Evolutionary conservation across 2,329 filamentous ascomycete species (phyloP).

Genomic region (Microsporum ferrugineum): DNA sequence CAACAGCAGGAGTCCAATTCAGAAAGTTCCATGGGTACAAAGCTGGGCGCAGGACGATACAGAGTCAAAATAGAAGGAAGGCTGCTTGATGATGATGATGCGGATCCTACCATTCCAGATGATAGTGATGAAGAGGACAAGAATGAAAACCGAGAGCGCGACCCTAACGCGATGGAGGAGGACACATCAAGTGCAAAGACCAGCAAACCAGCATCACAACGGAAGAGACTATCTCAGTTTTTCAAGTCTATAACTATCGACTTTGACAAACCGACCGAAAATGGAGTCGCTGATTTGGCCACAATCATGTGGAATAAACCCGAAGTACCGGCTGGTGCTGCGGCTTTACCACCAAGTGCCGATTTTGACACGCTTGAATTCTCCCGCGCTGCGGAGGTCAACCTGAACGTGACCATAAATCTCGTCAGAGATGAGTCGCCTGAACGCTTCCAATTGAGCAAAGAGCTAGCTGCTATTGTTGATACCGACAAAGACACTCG

Average conservation of each 20-base stretch:
- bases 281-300: conserved; percentile 33
- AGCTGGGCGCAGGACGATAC: conserved; percentile 41
- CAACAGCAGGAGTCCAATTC: conserved; percentile 52
- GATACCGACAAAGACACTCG: conserved; percentile 80
- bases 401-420: conserved; percentile 81
- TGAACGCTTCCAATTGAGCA: conserved; percentile 70
- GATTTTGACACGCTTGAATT: conserved; percentile 90
- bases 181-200: conserved; percentile 35
- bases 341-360: conserved; percentile 49
- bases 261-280: conserved; percentile 36
- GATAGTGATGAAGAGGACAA: conserved; percentile 40
- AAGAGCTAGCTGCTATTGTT: conserved; percentile 67
- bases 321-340: conserved; percentile 39
- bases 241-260: conserved; percentile 44
- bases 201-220: conserved; percentile 19
- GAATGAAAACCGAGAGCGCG: conserved; percentile 27
- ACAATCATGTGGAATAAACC: conserved; percentile 80
- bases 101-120: conserved; percentile 41
- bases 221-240: conserved; percentile 39
- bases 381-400: conserved; percentile 83
- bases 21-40: conserved; percentile 54
- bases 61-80: conserved; percentile 85
- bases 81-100: conserved; percentile 62
- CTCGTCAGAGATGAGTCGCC: conserved; percentile 73
- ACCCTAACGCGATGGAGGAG: conserved; percentile 51